These are phyloP conservation scores for Collariella sp. DNA, from an alignment of 495 filamentous ascomycete genomes.

Conservation along the genomic window DNA sequence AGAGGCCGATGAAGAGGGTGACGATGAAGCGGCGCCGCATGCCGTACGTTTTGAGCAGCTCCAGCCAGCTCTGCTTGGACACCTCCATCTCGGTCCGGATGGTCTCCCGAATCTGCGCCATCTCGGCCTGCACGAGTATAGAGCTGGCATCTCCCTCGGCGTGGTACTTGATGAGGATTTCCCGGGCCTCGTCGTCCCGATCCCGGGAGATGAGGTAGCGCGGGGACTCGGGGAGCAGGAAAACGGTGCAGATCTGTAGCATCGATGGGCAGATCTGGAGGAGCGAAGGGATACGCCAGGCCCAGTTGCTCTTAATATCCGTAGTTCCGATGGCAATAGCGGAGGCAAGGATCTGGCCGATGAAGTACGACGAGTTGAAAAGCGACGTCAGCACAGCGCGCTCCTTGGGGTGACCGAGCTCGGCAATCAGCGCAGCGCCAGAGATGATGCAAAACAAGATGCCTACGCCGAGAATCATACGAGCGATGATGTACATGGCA, in stretches of 20 bases:
- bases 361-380: conserved; percentile 59
- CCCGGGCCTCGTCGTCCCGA: conserved; percentile 48
- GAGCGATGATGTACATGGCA: conserved; percentile 56
- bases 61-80: conserved; percentile 48
- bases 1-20: conserved; percentile 49
- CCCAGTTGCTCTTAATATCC: conserved; percentile 47
- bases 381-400: conserved; percentile 57
- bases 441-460: conserved; percentile 58
- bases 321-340: conserved; percentile 53
- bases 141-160: conserved; percentile 50
- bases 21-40: conserved; percentile 51
- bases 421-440: conserved; percentile 55
- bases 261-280: conserved; percentile 49
- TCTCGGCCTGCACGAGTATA: conserved; percentile 49
- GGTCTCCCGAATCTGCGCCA: conserved; percentile 51
- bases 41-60: conserved; percentile 47
- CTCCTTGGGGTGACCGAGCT: conserved; percentile 59
- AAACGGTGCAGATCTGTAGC: conserved; percentile 48
- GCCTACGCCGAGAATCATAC: conserved; percentile 57
- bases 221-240: conserved; percentile 31
- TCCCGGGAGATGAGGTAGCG: conserved; percentile 53
- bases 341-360: conserved; percentile 55
- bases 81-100: conserved; percentile 49
- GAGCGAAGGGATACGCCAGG: conserved; percentile 57
- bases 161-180: conserved; percentile 53